Evolutionary conservation across 78 protist genomes (phyloP).

Genomic region (Dictyostelium purpureum): DNA sequence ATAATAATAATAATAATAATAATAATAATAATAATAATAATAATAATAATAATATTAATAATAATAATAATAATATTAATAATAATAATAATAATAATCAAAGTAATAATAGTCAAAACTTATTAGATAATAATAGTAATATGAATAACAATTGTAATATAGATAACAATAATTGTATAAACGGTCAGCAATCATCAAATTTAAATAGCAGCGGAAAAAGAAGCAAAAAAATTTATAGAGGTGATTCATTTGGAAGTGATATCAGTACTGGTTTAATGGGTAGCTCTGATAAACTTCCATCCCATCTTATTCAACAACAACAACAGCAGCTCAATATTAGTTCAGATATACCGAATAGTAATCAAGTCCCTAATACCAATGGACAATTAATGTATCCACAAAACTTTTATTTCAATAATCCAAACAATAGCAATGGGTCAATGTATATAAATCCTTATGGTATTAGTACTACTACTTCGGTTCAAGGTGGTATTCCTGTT

Average conservation of each 20-base stretch:
- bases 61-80: neutral
- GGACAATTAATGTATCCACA: neutral
- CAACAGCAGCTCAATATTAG: neutral
- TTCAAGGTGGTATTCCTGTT: neutral
- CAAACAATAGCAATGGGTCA: neutral
- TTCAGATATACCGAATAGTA: neutral
- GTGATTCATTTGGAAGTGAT: slow-evolving; percentile 3
- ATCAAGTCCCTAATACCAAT: neutral
- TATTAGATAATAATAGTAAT: neutral
- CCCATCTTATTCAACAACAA: neutral
- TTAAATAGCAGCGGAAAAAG: slow-evolving; percentile 5
- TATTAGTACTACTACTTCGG: slow-evolving; percentile 15
- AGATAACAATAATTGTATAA: neutral
- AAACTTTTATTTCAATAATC: neutral
- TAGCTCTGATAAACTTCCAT: neutral
- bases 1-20: neutral
- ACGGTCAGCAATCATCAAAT: neutral
- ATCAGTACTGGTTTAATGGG: slow-evolving; percentile 11
- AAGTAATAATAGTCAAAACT: neutral
- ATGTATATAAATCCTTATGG: slow-evolving; percentile 16
- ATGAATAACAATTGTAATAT: neutral
- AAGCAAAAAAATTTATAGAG: neutral
- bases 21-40: neutral
- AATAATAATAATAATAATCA: neutral
- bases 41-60: slow-evolving; percentile 3